Evolutionary conservation across 2,329 filamentous ascomycete species (phyloP), one percentile per base, ranked within the genome.

Genomic region (Hypoxylon sp.): DNA sequence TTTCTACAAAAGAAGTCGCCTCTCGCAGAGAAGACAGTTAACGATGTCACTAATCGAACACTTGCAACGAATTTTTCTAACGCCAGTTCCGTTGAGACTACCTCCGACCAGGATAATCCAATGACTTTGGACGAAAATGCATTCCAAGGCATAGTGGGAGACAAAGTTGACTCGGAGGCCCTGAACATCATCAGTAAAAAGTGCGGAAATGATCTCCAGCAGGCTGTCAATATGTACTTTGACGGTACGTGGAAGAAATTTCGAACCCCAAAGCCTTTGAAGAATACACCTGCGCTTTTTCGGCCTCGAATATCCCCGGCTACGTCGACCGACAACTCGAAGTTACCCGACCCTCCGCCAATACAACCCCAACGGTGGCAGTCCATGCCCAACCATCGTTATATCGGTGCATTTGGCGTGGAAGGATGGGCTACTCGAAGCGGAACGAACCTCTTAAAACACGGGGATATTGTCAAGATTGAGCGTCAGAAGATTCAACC

Each of bases 351-450:
- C 6, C 57, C 72, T 44, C 64, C 62, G 2, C 65, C 63, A 3
- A 27, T 61, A 52, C 67, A 32, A 29, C 50, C 46, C 47, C 58
- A 37, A 51, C 65, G 27, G 66, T 66, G 31, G 67, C 73, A 5
- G 24, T 74, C 67, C 3, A 80, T 82, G 60, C 82, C 84, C 0
- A 75, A 78, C 2, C 79, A 76, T 35, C 82, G 96, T 75, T 99
- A 98, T 75, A 88, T 98, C 67, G 96, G 96, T 17, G 93, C 94
- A 0, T 96, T 98, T 79, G 96, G 96, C 7, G 94, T 93, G 3
- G 93, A 92, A 59, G 96, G 91, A 3, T 99, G 96, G 96, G 91
- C 93, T 5, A 98, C 95, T 2, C 89, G 91, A 74, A 98, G 93
- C 78, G 95, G 95, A 0, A 82, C 82, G 2, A 88, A 88, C 39